Evolutionary conservation across 2,329 filamentous ascomycete species (phyloP), one percentile per base, ranked within the genome.

Genomic region (Monilinia polystroma): DNA sequence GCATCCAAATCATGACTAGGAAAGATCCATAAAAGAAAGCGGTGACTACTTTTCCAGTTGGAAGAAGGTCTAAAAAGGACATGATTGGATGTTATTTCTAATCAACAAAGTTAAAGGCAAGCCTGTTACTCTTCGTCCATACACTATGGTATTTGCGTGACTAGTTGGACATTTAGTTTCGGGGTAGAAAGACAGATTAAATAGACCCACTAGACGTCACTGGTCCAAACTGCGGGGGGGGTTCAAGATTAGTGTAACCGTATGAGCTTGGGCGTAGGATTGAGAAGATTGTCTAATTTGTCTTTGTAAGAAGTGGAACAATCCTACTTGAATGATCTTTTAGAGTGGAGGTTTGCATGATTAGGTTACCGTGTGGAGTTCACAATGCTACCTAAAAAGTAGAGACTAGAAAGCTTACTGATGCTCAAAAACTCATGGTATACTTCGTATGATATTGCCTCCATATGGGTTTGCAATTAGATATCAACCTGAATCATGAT

Each of bases 131-230:
- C 45, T 49, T 52, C 32, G 38, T 12, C 41, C 35, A 52, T 41
- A 49, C 43, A 12, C 38, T n/a, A 66, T 47, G 56, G 47, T 38
- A 54, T 35, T 62, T 60, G 49, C 12, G 14, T 62, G 38, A 66
- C 32, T 47, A 54, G 41, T 8, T 45, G 11, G 4, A n/a, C 12
- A 43, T 38, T 47, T 38, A 49, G 26, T 26, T 49, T 54, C 35
- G 47, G 64, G 51, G 38, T 43, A 57, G 47, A 62, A 26, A 51
- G 56, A 54, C n/a, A 26, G 62, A 38, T 45, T 45, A 23, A 54
- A 23, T 53, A 58, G 64, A 45, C 26, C 56, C 64, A 43, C 18
- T 23, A 60, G 56, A 66, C 64, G 56, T 66, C 64, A 62, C 56
- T 54, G 18, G 38, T 23, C 45, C 43, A 54, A 38, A 52, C 29